Base-by-base conservation (phyloP, 1,284 basidiomycete genomes). In the Tilletia setariae region DNA sequence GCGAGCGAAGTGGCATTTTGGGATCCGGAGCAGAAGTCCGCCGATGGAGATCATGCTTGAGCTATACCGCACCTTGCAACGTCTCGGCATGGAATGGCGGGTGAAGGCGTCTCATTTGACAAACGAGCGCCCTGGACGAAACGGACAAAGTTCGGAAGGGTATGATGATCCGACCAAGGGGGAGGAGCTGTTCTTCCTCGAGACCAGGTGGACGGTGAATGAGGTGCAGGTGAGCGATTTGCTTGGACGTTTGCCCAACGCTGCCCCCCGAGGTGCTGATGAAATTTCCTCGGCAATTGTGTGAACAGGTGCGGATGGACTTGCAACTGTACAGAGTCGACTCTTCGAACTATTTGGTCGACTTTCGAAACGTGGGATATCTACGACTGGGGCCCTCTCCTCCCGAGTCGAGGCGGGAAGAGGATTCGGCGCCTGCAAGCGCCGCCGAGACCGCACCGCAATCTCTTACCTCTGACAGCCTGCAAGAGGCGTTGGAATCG, bases 11-110 rank as follows among this genome's bases (percentile, higher is more conserved):
- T 98, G 96, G 96, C 96, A 98, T 83, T 98, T 98, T 81, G 95
- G 96, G 4, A 98, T 98, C 56, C 88, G 95, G 44, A 94, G 92
- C 74, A 87, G 94, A 68, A 93, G 91, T 69, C 93, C 94, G 56
- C 95, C 95, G 23, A 96, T 98, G 93, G 95, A 98, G 83, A 95
- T 98, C 56, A 97, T 98, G 94, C 85, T 97, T 28, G 95, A 98
- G 86, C 96, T 98, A 68, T 98, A 98, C 85, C 87, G 92, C 71
- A 96, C 94, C 66, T 85, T 98, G 68, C 91, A 91, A 84, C 86
- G 89, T 67, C 86, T 98, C n/a, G 92, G 91, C 21, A 97, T 98
- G 93, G 93, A 98, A 83, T 98, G 95, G 94, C 84, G 84, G 56
- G 77, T 79, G 35, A 83, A 83, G 70, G 84, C 85, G 2, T 64